Base-by-base conservation (phyloP, 768 basidiomycete genomes). In the Tulasnella sp. region DNA sequence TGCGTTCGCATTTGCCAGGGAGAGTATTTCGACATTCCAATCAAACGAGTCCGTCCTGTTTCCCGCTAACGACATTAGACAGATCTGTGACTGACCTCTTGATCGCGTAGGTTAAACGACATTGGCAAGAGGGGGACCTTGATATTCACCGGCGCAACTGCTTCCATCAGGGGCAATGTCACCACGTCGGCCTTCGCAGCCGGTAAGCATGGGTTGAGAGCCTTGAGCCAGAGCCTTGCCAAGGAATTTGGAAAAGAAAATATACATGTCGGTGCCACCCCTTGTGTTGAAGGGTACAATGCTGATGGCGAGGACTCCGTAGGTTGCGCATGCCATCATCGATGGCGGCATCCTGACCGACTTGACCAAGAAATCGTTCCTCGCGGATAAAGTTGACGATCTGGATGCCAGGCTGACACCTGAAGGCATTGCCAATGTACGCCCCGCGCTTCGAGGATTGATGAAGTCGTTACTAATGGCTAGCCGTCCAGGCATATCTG, bases 171-270 rank as follows among this genome's bases (percentile, higher is more conserved):
- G 54, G 84, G 84, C 4, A 84, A 84, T 55, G 69, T 70, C 2
- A 69, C 67, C 0, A 83, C 82, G 0, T 81, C 80, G 49, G 75
- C 73, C 1, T 81, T 85, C 62, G 72, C 84, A 3, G 77, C 82
- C 2, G 77, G 77, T 0, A 86, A 85, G 65, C 77, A 76, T 50
- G 84, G 77, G 3, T 32, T 78, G 34, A 71, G 84, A 40, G 80
- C 79, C 0, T 69, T 86, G 43, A 76, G 78, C 0, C 84, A 86
- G 69, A 83, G 83, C 62, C 67, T 86, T 63, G 77, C 79, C 6
- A 85, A 85, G 67, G 84, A 86, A 64, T 86, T 84, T 64, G 79
- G 79, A 23, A 80, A 80, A 66, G 70, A 84, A 39, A 80, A 84
- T 63, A 85, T 86, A 49, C 84, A 86, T 67, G 84, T 81, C 17